These are phyloP conservation scores for Rhizopogon vinicolor DNA, from an alignment of 768 basidiomycete species.

Conservation along the genomic window DNA sequence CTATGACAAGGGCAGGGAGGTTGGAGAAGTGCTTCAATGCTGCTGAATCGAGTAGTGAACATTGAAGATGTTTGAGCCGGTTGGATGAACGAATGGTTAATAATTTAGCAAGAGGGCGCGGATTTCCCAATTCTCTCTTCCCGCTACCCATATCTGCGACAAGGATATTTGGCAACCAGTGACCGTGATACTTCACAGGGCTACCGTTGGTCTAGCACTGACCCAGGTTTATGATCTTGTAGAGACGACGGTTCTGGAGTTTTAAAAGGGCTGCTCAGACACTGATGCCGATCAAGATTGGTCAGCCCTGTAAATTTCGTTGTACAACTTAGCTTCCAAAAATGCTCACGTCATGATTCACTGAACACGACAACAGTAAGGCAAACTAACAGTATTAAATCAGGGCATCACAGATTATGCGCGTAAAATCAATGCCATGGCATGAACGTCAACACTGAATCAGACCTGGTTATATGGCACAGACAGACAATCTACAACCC, in stretches of 20 bases:
- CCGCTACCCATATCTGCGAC: no score
- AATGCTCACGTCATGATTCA: no score
- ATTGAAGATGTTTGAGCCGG: no score
- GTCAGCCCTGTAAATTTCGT: not conserved
- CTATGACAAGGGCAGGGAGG: no score
- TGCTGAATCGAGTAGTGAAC: no score
- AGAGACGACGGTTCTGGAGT: constrained; percentile 12
- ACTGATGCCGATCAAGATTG: not conserved
- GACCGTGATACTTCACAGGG: constrained; percentile 4
- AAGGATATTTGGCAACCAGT: not conserved
- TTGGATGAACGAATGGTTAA: no score
- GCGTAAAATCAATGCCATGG: not conserved
- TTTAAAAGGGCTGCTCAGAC: not conserved
- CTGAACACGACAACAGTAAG: not conserved
- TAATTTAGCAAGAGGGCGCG: no score
- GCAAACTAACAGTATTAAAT: not conserved
- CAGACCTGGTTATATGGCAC: not conserved
- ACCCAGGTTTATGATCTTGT: constrained; percentile 24
- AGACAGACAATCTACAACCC: not conserved
- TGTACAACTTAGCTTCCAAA: no score
- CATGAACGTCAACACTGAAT: no score
- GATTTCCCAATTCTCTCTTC: no score
- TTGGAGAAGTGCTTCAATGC: no score
- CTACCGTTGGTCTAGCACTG: constrained; percentile 15
- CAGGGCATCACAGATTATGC: not conserved